Percentiles rank a stretch among this genome's conserved stretches.
Conservation (phyloP, 2,329 filamentous ascomycete species). For the Venturia effusa region DNA sequence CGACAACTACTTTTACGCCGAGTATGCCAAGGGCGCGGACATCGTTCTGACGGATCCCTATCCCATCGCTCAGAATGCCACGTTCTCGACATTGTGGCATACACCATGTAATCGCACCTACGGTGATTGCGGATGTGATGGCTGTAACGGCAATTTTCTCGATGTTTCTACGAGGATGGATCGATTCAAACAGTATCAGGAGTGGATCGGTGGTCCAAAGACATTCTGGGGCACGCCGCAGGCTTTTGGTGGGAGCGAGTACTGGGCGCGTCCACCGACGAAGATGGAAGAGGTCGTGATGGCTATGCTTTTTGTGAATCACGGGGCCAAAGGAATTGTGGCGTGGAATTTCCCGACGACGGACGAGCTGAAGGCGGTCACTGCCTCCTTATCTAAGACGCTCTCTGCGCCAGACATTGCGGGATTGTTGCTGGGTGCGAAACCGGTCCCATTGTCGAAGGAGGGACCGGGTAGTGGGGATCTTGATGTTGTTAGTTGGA, state of each 20-base stretch:
- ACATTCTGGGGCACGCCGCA: conserved; percentile 40
- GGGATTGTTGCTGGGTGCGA: conserved; percentile 27
- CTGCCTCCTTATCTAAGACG: conserved; percentile 28
- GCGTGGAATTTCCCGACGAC: conserved; percentile 38
- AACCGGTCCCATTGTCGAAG: conserved; percentile 19
- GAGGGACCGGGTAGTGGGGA: conserved; percentile 15
- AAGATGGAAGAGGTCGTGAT: conserved; percentile 35
- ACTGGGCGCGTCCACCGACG: conserved; percentile 38
- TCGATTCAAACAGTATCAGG: conserved; percentile 29
- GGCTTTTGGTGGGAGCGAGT: conserved; percentile 37
- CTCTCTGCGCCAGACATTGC: conserved; percentile 25
- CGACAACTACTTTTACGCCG: conserved; percentile 47
- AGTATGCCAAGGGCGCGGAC: conserved; percentile 45
- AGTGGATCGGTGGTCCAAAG: conserved; percentile 29
- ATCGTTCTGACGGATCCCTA: conserved; percentile 52
- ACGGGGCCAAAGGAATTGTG: conserved; percentile 39
- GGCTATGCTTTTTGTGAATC: conserved; percentile 37
- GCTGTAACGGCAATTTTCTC: conserved; percentile 42
- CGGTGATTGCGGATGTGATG: conserved; percentile 53
- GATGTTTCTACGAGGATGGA: conserved; percentile 41
- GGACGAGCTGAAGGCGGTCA: conserved; percentile 24
- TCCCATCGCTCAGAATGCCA: conserved; percentile 46
- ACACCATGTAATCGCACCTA: conserved; percentile 49
- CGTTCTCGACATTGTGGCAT: conserved; percentile 41
- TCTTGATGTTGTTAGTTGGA: conserved; percentile 34